Base-by-base conservation (phyloP, 1,284 basidiomycete genomes). In the Salmacisia buchloeana region DNA sequence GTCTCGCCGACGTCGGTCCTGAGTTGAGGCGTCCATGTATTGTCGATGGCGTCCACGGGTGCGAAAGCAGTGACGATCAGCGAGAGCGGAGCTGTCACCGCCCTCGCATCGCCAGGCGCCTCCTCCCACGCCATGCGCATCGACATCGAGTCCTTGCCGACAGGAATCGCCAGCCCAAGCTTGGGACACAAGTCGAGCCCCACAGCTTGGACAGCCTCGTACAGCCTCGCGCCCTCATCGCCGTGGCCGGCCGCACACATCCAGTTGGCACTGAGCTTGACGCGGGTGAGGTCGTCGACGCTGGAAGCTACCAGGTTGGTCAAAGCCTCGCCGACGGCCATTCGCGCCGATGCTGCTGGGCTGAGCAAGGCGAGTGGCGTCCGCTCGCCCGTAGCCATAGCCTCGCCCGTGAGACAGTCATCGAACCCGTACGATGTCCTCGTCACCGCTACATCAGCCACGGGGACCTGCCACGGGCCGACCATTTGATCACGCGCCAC, bases 131-230 rank as follows among this genome's bases (percentile, higher is more conserved):
- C 89, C 94, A 97, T 98, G 66, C 90, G 89, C 94, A 98, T 99
- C 35, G 91, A 94, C 96, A 99, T 97, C 2, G 93, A 97, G 81
- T 99, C 94, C 82, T 99, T 99, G 34, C 96, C 94, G 36, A 98
- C 94, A 0, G 94, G 96, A 59, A 99, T 92, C 27, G 92, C 90
- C 25, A 98, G 83, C 12, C 94, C 94, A 13, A 99, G 85, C 25
- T 86, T 87, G n/a, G 94, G 94, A 80, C 96, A 98, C 12, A 99
- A 83, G 66, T 96, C 92, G 83, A 94, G 85, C 10, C 96, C 94
- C 57, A 98, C 86, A 2, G 96, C 92, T 68, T 89, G 83, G 5
- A 97, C 96, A 21, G 94, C 94, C 67, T 91, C 90, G 82, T 96
- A 98, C 60, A 99, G 84, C 23, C 86, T 87, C 0, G 88, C 88